Base-by-base conservation (phyloP, 352 stramenopile species). In the Globisporangium recalcitrans region DNA sequence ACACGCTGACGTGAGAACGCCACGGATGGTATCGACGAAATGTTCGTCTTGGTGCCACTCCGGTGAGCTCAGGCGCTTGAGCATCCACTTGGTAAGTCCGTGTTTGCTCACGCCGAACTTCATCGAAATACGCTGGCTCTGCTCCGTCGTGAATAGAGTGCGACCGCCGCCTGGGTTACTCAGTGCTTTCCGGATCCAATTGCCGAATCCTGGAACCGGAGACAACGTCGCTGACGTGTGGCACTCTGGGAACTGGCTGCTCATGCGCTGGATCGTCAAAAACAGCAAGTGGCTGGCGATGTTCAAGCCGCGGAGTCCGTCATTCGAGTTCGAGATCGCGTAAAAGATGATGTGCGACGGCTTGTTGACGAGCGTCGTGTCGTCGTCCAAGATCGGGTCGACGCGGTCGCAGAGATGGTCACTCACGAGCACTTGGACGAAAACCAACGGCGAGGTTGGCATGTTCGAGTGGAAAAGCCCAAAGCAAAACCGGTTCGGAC, bases 311-410 rank as follows among this genome's bases (percentile, higher is more conserved):
- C 81, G 82, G n/a, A 95, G 73, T 14, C 85, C 85, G 19, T 66
- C 64, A 63, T 95, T 91, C 21, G 84, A 77, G 56, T 88, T 95
- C 2, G 82, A 92, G 14, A 95, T 88, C 19, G 85, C 87, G 56
- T 95, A 95, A 52, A 93, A 95, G 42, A 95, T 80, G n/a, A 89
- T 82, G 58, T 95, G 85, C 14, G 83, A 86, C 5, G 82, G 83
- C 4, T 73, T 74, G 22, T 54, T 58, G 27, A 80, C 63, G 13
- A 74, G 62, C 0, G 70, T 66, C 2, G 73, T 75, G 34, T 90
- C 80, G 34, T 75, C 48, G 24, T 88, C 68, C 48, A 95, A 59
- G 31, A 95, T 82, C 0, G 72, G 72, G 34, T 82, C 76, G 36
- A 95, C 83, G 26, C 77, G 77, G 58, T 68, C 70, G 53, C 79